Conservation (phyloP, 2,329 filamentous ascomycete genomes). For the Biscogniauxia marginata region DNA sequence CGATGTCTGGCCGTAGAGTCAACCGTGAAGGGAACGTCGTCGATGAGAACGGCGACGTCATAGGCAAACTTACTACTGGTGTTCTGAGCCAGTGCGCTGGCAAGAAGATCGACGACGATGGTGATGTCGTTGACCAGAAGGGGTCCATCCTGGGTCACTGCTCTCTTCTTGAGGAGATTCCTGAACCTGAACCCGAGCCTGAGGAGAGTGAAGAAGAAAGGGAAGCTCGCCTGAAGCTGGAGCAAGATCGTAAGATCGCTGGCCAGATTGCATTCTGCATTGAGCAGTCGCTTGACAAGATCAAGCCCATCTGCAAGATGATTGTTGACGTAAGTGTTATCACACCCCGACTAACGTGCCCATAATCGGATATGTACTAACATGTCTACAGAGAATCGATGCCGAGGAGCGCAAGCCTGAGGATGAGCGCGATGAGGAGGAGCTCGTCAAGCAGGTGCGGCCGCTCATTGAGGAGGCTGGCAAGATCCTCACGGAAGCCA, state of each 20-base stretch:
- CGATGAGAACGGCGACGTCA: constrained; percentile 57
- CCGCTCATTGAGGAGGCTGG: constrained; percentile 85
- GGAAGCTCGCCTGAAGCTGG: constrained; percentile 53
- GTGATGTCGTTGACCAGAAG: constrained; percentile 69
- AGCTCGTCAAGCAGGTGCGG: constrained; percentile 80
- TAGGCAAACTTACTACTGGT: constrained; percentile 69
- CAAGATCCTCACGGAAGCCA: constrained; percentile 79
- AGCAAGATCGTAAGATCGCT: constrained; percentile 74
- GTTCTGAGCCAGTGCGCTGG: constrained; percentile 63
- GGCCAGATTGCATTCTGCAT: constrained; percentile 71
- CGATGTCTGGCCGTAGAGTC: constrained; percentile 53
- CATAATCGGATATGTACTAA: constrained; percentile 23
- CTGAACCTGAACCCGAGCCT: constrained; percentile 38
- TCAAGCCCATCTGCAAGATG: constrained; percentile 81
- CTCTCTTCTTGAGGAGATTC: constrained; percentile 62
- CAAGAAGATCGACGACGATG: constrained; percentile 68
- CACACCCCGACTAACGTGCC: not conserved
- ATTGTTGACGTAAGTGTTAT: constrained; percentile 67
- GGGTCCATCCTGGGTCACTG: constrained; percentile 67
- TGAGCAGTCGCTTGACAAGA: constrained; percentile 75
- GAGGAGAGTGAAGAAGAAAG: constrained; percentile 60
- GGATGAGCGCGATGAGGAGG: constrained; percentile 84
- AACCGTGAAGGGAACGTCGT: constrained; percentile 60
- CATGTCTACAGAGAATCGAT: constrained; percentile 64
- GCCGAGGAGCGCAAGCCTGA: constrained; percentile 75